phyloP scores from a whole-genome alignment of 2,329 filamentous ascomycete species.

The Trichoderma asperellum region DNA sequence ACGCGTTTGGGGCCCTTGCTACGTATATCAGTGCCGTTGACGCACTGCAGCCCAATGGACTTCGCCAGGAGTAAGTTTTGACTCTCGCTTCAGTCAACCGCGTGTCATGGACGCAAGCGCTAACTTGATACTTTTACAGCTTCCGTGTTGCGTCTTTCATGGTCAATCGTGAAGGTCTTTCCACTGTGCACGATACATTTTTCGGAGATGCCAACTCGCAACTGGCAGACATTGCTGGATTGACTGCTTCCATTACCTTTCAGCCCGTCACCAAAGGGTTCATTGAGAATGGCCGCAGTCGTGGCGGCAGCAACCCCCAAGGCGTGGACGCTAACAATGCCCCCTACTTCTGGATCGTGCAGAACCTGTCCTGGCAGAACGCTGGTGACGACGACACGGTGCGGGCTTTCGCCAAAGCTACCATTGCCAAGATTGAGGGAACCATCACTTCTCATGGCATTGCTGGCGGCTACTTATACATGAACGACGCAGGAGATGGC shows the following conservation, averaged over 20 bases:
- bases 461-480: conserved; percentile 11
- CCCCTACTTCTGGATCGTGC: conserved; percentile 14
- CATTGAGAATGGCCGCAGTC: conserved; percentile 10
- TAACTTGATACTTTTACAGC: conserved; percentile 10
- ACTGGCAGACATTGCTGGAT: conserved; percentile 9
- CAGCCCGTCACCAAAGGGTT: conserved; percentile 10
- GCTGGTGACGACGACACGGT: conserved; percentile 2
- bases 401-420: conserved; percentile 2
- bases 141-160: conserved; percentile 14
- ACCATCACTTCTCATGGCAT: not conserved
- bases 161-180: conserved; percentile 4
- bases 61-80: conserved; percentile 15
- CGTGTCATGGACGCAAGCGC: conserved; percentile 8
- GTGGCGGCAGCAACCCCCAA: conserved; percentile 12
- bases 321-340: conserved; percentile 8
- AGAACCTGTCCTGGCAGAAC: conserved; percentile 10
- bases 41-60: conserved; percentile 12
- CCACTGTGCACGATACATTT: conserved; percentile 1
- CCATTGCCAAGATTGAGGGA: not conserved
- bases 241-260: conserved; percentile 11
- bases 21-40: conserved; percentile 11
- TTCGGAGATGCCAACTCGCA: conserved; percentile 7
- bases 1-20: conserved; percentile 12
- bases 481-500: conserved; percentile 11
- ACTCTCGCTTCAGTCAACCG: conserved; percentile 7